Conservation (phyloP, 1,284 basidiomycete genomes). For the Stereum hirsutum region DNA sequence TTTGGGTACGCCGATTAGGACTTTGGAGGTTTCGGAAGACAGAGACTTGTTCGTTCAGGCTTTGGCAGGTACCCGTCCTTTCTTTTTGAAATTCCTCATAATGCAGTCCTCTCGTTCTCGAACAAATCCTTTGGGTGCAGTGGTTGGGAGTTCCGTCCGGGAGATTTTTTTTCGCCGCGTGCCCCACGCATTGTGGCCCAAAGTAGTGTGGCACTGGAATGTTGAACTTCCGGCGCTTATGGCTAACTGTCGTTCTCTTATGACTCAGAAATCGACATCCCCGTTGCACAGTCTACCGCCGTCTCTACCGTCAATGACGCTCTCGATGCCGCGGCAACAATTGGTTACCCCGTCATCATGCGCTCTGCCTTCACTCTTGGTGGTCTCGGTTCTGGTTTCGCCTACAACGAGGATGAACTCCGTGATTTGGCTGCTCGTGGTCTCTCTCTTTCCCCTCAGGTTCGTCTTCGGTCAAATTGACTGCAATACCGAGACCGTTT, state of each 20-base stretch:
- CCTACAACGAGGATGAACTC: slow-evolving; percentile 91
- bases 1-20: slow-evolving; percentile 91
- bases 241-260: no score
- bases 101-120: no score
- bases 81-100: no score
- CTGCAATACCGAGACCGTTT: background rate
- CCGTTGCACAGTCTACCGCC: slow-evolving; percentile 94
- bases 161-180: no score
- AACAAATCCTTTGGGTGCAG: no score
- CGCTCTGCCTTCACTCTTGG: slow-evolving; percentile 98
- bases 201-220: no score
- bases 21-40: slow-evolving; percentile 95
- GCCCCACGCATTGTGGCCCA: no score
- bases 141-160: no score
- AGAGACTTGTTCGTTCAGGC: slow-evolving; percentile 97
- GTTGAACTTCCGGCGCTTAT: no score
- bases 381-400: slow-evolving; percentile 97
- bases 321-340: slow-evolving; percentile 82
- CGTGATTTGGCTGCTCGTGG: slow-evolving; percentile 91
- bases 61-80: slow-evolving; percentile 87
- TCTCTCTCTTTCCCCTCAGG: slow-evolving; percentile 85
- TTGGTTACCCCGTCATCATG: slow-evolving; percentile 97
- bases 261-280: slow-evolving; percentile 98
- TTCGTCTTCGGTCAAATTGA: background rate
- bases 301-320: slow-evolving; percentile 95